Evolutionary conservation across 495 filamentous ascomycete species (phyloP), one percentile per base, ranked within the genome.

Genomic region (Xylaria telfairii): DNA sequence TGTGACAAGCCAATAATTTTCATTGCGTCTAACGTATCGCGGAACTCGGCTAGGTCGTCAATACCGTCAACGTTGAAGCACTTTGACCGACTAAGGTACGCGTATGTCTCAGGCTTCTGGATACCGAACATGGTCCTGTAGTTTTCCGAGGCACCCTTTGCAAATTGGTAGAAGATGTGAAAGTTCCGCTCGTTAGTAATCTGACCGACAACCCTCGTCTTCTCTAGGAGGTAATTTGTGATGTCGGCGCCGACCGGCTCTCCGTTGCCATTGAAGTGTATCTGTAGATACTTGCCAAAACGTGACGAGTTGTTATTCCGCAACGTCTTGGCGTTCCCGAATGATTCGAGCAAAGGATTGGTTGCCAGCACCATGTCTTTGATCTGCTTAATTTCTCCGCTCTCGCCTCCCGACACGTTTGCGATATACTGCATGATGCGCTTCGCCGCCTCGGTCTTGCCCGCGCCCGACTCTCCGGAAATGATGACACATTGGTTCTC

Each of bases 401-500:
- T 91, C 73, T 86, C 90, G 53, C 94, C 93, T 49, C 93, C 94
- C 1, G 96, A 98, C 6, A 97, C 95, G 77, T 91, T 97, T 65
- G 96, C 96, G 82, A 99, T 98, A 82, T 98, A 98, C 81, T 98
- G 96, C 95, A 99, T 99, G 72, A 99, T 92, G 73, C 95, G 90
- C 86, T 99, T 99, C 64, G 96, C 96, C 0, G 96, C 96, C 80
- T 99, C 96, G n/a, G 96, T 99, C 84, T 99, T 99, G 75, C 96
- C 96, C 13, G 96, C 96, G 69, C 96, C 96, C 10, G 96, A 98
- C 85, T 99, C 96, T 73, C 96, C 96, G 64, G 95, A 98, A 71
- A 99, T 99, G 79, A 99, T 99, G 63, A 99, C 95, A 83, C 96
- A 99, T 78, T 99, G 96, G 83, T 98, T 98, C 71, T 98, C 96